These are phyloP conservation scores for Penicillium fimorum DNA, from an alignment of 495 filamentous ascomycete species.

Conservation along the genomic window DNA sequence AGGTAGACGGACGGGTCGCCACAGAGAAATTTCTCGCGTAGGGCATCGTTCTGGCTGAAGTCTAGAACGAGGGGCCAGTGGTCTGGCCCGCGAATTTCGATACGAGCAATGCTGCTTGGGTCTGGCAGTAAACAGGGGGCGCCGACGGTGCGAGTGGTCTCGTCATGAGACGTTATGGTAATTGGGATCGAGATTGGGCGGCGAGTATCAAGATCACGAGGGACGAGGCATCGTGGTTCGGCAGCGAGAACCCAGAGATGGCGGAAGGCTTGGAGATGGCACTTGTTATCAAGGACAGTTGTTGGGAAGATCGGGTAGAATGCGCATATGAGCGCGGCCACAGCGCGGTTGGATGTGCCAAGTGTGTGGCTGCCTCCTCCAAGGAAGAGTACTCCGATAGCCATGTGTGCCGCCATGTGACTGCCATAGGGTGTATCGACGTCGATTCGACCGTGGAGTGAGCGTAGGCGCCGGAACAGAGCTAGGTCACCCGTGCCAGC, in stretches of 20 bases:
- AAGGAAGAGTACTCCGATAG: slow-evolving; percentile 86
- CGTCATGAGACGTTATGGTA: slow-evolving; percentile 51
- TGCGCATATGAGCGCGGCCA: slow-evolving; percentile 81
- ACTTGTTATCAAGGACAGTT: slow-evolving; percentile 85
- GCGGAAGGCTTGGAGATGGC: slow-evolving; percentile 93
- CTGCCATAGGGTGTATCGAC: slow-evolving; percentile 85
- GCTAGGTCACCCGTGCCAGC: slow-evolving; percentile 88
- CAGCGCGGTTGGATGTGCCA: slow-evolving; percentile 81
- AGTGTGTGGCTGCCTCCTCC: slow-evolving; percentile 91
- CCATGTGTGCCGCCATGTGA: slow-evolving; percentile 89
- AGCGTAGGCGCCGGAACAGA: slow-evolving; percentile 85
- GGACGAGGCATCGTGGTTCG: slow-evolving; percentile 82
- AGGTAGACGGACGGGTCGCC: slow-evolving; percentile 77
- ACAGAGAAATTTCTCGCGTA: slow-evolving; percentile 64
- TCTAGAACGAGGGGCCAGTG: slow-evolving; percentile 87
- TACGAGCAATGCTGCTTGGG: slow-evolving; percentile 60
- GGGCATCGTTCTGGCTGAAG: slow-evolving; percentile 62
- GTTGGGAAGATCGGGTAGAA: slow-evolving; percentile 94
- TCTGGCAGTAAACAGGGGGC: slow-evolving; percentile 87
- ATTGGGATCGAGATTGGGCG: slow-evolving; percentile 75
- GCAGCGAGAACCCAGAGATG: slow-evolving; percentile 97
- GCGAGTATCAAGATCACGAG: slow-evolving; percentile 78
- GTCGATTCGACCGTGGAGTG: slow-evolving; percentile 85
- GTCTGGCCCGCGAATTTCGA: slow-evolving; percentile 66
- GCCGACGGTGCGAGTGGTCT: slow-evolving; percentile 38